Conservation (phyloP, 768 basidiomycete genomes). For the Tricholoma furcatifolium region DNA sequence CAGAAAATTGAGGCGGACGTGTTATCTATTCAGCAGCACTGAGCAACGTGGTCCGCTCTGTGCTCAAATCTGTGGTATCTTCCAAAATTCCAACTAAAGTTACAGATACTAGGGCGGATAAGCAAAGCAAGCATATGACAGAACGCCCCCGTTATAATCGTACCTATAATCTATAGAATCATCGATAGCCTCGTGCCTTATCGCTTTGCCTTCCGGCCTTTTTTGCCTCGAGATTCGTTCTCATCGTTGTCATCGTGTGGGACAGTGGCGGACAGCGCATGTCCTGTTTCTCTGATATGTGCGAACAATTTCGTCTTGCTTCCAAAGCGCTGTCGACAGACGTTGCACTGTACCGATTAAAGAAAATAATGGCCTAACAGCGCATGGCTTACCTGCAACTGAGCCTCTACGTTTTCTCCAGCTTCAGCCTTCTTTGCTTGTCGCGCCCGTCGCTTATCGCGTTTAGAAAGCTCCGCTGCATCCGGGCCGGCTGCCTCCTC, state of each 20-base stretch:
- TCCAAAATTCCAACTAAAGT: too few species aligned
- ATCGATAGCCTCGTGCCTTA: conserved; percentile 8
- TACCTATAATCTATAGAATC: not conserved
- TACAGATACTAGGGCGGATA: too few species aligned
- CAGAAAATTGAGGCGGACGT: too few species aligned
- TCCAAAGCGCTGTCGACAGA: conserved; percentile 59
- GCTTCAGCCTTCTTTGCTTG: conserved; percentile 69
- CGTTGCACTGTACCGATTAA: conserved; percentile 55
- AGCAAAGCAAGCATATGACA: not conserved
- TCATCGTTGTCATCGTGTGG: conserved; percentile 17
- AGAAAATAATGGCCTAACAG: not conserved
- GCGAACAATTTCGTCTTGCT: conserved; percentile 74
- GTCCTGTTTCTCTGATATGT: conserved; percentile 70
- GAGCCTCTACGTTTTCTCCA: conserved; percentile 26
- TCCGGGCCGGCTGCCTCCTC: conserved; percentile 4
- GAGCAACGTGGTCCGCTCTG: too few species aligned
- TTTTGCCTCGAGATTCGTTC: conserved; percentile 28
- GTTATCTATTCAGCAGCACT: too few species aligned
- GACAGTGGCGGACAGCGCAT: conserved; percentile 53
- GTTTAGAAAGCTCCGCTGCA: conserved; percentile 53
- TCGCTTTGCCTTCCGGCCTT: conserved; percentile 36
- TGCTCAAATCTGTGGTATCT: too few species aligned
- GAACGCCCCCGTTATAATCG: not conserved
- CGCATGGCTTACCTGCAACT: conserved; percentile 4
- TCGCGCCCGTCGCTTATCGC: conserved; percentile 75